phyloP scores from a whole-genome alignment of 164 flowering plant species.

The Aristolochia contorta region DNA sequence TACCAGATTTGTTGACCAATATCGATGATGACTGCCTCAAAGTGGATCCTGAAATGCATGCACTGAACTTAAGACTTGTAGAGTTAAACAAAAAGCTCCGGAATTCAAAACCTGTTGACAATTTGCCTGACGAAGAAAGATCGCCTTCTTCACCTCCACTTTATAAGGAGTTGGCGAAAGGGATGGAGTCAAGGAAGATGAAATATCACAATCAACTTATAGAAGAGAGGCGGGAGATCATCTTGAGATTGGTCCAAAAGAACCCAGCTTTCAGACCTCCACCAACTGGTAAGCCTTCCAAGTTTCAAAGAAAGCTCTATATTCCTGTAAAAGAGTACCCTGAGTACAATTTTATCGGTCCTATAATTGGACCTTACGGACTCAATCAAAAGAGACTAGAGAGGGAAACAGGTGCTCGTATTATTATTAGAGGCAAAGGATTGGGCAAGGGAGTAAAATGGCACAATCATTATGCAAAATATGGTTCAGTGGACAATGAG shows the following conservation, averaged over 20 bases:
- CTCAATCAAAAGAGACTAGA: constrained; percentile 37
- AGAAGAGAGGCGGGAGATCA: constrained; percentile 19
- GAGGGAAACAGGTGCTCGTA: constrained; percentile 38
- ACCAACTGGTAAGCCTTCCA: constrained; percentile 16
- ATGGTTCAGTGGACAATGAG: constrained; percentile 19
- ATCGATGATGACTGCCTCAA: constrained; percentile 2
- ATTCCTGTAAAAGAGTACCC: constrained; percentile 43
- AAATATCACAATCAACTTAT: constrained; percentile 18
- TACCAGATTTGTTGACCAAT: constrained; percentile 21
- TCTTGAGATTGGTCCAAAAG: constrained; percentile 23
- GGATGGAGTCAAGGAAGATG: constrained; percentile 17
- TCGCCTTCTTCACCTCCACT: constrained; percentile 23
- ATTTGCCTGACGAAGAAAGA: constrained; percentile 10
- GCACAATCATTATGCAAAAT: constrained; percentile 7
- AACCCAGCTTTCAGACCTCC: constrained; percentile 28
- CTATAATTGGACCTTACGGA: constrained; percentile 39
- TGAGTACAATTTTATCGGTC: constrained; percentile 35
- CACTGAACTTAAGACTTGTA: constrained; percentile 15
- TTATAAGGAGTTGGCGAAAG: constrained; percentile 13
- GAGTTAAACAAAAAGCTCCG: constrained; percentile 20
- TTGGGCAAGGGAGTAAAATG: constrained; percentile 4
- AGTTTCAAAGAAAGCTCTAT: constrained; percentile 33
- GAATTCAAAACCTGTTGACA: constrained; percentile 12
- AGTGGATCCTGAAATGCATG: constrained; percentile 13
- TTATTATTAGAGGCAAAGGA: constrained; percentile 32